These are phyloP conservation scores for Erythrobasidium hasegawianum DNA, from an alignment of 1,284 basidiomycete species.

Conservation along the genomic window DNA sequence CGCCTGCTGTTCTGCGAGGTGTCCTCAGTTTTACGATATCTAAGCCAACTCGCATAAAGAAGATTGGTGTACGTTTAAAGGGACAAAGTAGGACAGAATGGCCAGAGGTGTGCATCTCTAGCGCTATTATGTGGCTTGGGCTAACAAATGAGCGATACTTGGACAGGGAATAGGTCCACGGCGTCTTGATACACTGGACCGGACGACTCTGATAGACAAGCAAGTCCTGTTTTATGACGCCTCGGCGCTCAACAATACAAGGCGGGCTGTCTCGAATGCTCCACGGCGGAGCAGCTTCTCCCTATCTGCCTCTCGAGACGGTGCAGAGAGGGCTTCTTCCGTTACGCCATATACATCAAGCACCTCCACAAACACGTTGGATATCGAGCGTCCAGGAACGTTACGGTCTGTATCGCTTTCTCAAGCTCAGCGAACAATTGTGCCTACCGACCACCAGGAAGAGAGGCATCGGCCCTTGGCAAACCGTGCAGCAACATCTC, in stretches of 20 bases:
- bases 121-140: no score
- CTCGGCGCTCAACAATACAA: slow-evolving; percentile 39
- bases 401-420: no score
- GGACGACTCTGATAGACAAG: slow-evolving; percentile 70
- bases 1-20: slow-evolving; percentile 80
- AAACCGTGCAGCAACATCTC: no score
- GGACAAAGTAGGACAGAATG: slow-evolving; percentile 67
- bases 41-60: slow-evolving; percentile 81
- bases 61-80: slow-evolving; percentile 72
- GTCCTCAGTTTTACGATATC: slow-evolving; percentile 72
- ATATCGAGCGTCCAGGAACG: no score
- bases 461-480: no score
- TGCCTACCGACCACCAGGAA: no score
- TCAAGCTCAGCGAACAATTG: no score
- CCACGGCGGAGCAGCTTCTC: slow-evolving; percentile 50
- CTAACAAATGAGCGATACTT: no score
- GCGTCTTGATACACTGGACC: slow-evolving; percentile 73
- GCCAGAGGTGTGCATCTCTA: slow-evolving; percentile 83
- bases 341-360: no score
- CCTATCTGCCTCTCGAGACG: no score
- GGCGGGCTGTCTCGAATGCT: slow-evolving; percentile 71
- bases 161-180: slow-evolving; percentile 78
- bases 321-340: no score
- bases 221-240: slow-evolving; percentile 71
- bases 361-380: no score